Conservation (phyloP, 2,329 filamentous ascomycete genomes). For the Ophiostoma sp. region DNA sequence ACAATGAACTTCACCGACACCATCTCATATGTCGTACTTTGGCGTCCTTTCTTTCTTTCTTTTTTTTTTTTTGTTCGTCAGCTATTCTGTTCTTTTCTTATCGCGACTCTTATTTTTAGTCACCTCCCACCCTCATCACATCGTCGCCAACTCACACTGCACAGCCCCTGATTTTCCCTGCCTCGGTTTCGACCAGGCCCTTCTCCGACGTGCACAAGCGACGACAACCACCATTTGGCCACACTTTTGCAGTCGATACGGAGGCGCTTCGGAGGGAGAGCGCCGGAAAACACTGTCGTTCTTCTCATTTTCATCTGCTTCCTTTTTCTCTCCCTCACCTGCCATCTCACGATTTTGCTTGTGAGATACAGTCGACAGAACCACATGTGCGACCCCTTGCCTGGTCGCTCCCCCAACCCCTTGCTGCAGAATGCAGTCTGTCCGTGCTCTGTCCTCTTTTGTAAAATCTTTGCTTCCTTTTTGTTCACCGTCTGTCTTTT, state of each 20-base stretch:
- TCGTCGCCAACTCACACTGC: background rate
- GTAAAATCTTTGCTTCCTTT: background rate
- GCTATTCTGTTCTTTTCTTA: background rate
- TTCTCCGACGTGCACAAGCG: slow-evolving; percentile 22
- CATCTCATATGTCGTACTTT: background rate
- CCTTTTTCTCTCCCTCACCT: background rate
- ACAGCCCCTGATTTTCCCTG: slow-evolving; percentile 23
- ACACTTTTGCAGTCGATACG: background rate
- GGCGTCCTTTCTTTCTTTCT: background rate
- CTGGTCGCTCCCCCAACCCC: background rate
- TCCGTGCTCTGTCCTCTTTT: background rate
- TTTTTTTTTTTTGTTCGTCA: background rate
- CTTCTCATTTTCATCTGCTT: background rate
- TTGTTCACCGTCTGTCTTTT: background rate
- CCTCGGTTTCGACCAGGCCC: slow-evolving; percentile 22
- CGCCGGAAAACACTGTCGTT: background rate
- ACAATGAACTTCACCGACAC: background rate
- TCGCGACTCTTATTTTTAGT: background rate
- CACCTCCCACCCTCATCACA: background rate
- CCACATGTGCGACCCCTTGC: slow-evolving; percentile 5
- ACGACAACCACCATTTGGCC: background rate
- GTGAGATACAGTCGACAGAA: background rate
- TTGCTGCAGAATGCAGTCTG: background rate
- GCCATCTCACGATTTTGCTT: slow-evolving; percentile 1
- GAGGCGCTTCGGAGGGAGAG: background rate